phyloP scores from a whole-genome alignment of 441 rosid species.

The Rhodomyrtus psidioides region DNA sequence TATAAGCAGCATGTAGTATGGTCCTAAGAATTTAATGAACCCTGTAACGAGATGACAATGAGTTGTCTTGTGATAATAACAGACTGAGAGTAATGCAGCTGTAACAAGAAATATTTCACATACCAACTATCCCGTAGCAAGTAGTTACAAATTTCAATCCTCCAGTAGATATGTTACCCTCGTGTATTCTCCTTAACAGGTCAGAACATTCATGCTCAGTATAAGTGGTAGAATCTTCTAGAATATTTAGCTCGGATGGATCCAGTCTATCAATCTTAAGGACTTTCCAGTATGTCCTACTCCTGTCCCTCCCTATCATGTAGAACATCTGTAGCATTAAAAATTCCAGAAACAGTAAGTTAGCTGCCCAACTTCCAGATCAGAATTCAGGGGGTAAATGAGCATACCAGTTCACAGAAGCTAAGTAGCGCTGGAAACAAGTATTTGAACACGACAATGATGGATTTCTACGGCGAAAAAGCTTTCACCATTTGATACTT shows the following conservation, averaged over 20 bases:
- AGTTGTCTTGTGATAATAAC: background rate
- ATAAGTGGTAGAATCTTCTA: conserved; percentile 76
- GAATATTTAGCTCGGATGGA: conserved; percentile 59
- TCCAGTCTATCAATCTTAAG: conserved; percentile 77
- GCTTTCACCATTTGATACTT: background rate
- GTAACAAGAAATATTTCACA: conserved; percentile 10
- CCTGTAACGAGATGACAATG: conserved; percentile 31
- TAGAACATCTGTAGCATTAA: conserved; percentile 59
- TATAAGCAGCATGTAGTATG: conserved; percentile 90
- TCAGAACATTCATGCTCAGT: conserved; percentile 67
- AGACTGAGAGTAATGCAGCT: background rate
- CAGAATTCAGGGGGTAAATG: background rate
- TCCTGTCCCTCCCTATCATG: conserved; percentile 89
- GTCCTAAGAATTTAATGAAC: conserved; percentile 86
- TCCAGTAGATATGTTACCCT: conserved; percentile 84
- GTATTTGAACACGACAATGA: background rate
- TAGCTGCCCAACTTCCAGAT: background rate
- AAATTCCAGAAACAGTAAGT: conserved; percentile 1
- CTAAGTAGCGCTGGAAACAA: background rate
- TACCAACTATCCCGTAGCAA: conserved; percentile 94
- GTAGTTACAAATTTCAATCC: conserved; percentile 75
- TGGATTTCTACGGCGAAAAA: background rate
- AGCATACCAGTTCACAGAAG: background rate
- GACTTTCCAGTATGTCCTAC: conserved; percentile 77
- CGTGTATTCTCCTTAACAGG: conserved; percentile 70